Evolutionary conservation across 2,329 filamentous ascomycete genomes (phyloP).

Genomic region (Arthrobotrys musiformis): DNA sequence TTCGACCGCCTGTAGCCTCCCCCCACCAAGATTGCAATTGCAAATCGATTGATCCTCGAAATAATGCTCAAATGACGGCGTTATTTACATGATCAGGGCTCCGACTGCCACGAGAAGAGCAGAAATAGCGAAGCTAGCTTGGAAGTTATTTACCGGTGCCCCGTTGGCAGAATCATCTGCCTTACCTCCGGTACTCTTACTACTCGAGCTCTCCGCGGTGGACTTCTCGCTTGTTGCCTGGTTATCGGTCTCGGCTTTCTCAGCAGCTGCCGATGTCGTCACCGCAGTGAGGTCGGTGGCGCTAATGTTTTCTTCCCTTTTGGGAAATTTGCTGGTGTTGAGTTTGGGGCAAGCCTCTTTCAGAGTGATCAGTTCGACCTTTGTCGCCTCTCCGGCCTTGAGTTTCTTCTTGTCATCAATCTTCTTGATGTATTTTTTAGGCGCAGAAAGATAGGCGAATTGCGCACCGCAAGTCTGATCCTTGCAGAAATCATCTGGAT

Average conservation of each 20-base stretch:
- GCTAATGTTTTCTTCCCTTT: constrained; percentile 20
- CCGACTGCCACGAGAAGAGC: constrained; percentile 28
- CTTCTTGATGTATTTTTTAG: constrained; percentile 18
- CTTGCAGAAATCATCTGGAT: constrained; percentile 33
- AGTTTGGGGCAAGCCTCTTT: constrained; percentile 32
- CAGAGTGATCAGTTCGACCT: neutral
- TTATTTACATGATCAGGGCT: neutral
- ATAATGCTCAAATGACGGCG: neutral
- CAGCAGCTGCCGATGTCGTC: neutral
- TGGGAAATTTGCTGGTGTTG: constrained; percentile 40
- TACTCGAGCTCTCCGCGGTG: neutral
- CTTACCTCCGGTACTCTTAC: neutral
- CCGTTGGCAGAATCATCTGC: neutral
- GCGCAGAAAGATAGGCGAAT: constrained; percentile 24
- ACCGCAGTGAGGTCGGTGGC: neutral
- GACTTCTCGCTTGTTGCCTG: neutral
- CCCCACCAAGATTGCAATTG: neutral
- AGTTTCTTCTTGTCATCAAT: neutral
- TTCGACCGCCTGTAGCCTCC: neutral
- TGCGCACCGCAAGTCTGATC: constrained; percentile 38
- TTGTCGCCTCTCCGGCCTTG: neutral
- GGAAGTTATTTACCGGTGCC: neutral
- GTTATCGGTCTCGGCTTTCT: constrained; percentile 2
- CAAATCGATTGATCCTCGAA: too few species aligned
- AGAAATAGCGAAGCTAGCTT: constrained; percentile 25